Evolutionary conservation across 371 early-diverging fungal genomes (phyloP), one percentile per base, ranked within the genome.

Genomic region (Syncephalastrum contaminatum): DNA sequence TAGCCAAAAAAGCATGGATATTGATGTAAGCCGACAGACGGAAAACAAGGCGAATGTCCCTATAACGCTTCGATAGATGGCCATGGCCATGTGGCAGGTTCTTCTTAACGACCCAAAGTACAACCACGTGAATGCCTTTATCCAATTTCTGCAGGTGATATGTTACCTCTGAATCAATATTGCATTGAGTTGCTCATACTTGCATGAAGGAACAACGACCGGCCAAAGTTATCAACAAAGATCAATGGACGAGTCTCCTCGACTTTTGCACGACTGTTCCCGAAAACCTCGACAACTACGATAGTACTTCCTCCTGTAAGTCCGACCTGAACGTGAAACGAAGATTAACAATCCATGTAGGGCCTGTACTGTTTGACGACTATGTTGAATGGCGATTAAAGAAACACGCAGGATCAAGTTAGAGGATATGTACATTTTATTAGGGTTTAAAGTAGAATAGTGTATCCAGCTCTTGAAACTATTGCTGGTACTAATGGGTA

Each of bases 321-420:
- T 44, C 5, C 16, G 27, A 43, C 24, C 20, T 15, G n/a, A 18
- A 16, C 27, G 30, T 36, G 22, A 30, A 13, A 40, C 48, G 20
- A 14, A 3, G 30, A 21, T 53, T 20, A 13, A 39, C 30, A 15
- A 39, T 24, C 44, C 36, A 8, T 52, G 13, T 45, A 75, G 75
- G 75, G 75, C 75, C 75, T 21, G 72, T 72, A 1, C 56, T 75
- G 10, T 69, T 75, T 40, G 75, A 75, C 47, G 72, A 75, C 7
- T 75, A 59, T 59, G 75, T 68, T 14, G 67, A 66, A 51, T 75
- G 75, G 75, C 64, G 52, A 42, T 27, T 7, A 27, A 48, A 56
- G 22, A 50, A 47, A 10, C 36, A 10, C 36, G 10, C 36, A 10
- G 36, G 10, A 30, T 30, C 36, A 30, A 30, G 36, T 10, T 30